Base-by-base conservation (phyloP, 139 green algal genomes). In the Tetraselmis striata region DNA sequence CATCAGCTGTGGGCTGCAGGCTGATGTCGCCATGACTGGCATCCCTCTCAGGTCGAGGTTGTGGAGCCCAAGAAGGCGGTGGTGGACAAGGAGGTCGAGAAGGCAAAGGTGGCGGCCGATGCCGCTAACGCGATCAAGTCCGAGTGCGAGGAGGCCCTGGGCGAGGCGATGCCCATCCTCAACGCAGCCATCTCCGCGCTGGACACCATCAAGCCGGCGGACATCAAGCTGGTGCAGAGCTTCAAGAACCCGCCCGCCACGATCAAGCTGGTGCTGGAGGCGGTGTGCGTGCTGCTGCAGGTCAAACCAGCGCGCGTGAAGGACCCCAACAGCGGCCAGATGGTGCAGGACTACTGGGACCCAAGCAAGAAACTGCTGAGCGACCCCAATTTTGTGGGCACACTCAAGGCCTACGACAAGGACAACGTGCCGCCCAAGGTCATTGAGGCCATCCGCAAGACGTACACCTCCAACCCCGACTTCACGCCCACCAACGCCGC, bases 271-370 rank as follows among this genome's bases (percentile, higher is more conserved):
- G 85, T 96, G 59, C 87, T 96, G 77, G 92, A 96, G 85, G 92
- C 93, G 1, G 92, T 97, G 45, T 95, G 92, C 88, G 93, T 95
- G 84, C 86, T 96, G 80, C 93, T 92, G 84, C 85, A 84, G 30
- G 32, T 95, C 23, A 95, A 95, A 84, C 90, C 93, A 1, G 81
- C 84, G 11, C 87, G 92, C 58, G 77, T 93, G 24, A 95, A 95
- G 86, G 92, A 96, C 83, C 59, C 89, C 18, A 86, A 90, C 30
- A 88, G 79, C 26, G 91, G 91, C 2, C 90, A 93, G 81, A 96
- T 94, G 90, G 91, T 96, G 29, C 87, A 95, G 25, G 93, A 95
- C 85, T 96, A 93, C 87, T 96, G 93, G 93, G 91, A 89, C 79
- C 59, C 86, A 0, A 85, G 79, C 59, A 91, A 90, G 79, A 89